These are phyloP conservation scores for Emericellopsis atlantica DNA, from an alignment of 2,329 filamentous ascomycete genomes.

Conservation along the genomic window DNA sequence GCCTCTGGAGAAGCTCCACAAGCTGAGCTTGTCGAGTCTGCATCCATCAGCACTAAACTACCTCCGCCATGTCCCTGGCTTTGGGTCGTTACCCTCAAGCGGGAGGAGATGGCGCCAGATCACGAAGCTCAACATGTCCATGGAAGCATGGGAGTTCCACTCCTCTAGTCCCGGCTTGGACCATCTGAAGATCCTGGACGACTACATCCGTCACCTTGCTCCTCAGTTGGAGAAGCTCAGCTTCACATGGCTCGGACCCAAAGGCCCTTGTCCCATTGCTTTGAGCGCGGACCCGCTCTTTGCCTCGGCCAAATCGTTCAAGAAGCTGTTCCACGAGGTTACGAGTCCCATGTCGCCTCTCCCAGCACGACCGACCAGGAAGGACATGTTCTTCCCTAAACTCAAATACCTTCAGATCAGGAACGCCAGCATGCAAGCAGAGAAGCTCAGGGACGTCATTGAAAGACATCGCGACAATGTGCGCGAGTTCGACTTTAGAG, in stretches of 20 bases:
- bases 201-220: constrained; percentile 63
- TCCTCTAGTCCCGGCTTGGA: constrained; percentile 48
- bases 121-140: constrained; percentile 56
- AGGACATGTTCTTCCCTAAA: constrained; percentile 51
- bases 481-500: constrained; percentile 69
- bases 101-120: constrained; percentile 68
- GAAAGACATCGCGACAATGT: constrained; percentile 53
- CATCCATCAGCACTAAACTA: constrained; percentile 69
- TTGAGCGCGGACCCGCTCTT: constrained; percentile 61
- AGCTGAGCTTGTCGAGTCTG: constrained; percentile 60
- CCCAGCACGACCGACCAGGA: constrained; percentile 35
- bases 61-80: constrained; percentile 60
- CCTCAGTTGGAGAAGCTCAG: constrained; percentile 53
- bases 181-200: constrained; percentile 68
- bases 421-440: constrained; percentile 59
- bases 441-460: constrained; percentile 60
- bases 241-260: constrained; percentile 68
- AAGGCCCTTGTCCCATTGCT: constrained; percentile 62
- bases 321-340: constrained; percentile 52
- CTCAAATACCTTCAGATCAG: constrained; percentile 58
- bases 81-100: constrained; percentile 62
- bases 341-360: constrained; percentile 53
- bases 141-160: constrained; percentile 57
- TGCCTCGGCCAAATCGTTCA: constrained; percentile 35
- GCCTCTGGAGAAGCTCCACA: constrained; percentile 50